phyloP scores from a whole-genome alignment of 805 yeast species.

The Jamesozyma rosinii region DNA sequence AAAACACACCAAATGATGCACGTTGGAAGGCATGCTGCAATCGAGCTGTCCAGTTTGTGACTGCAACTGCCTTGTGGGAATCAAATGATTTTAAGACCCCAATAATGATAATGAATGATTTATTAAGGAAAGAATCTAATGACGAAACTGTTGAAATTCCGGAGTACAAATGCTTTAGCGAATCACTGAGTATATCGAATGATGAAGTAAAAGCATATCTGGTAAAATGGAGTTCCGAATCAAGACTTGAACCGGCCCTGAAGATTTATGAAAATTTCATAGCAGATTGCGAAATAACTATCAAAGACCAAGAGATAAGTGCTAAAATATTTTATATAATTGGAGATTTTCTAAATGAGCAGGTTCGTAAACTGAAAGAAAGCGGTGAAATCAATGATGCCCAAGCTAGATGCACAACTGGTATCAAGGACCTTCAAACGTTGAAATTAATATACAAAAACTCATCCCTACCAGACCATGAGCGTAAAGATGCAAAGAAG shows the following conservation, averaged over 20 bases:
- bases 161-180: not conserved
- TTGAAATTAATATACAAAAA: conserved; percentile 38
- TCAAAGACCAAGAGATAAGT: conserved; percentile 20
- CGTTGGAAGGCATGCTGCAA: conserved; percentile 5
- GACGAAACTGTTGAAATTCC: conserved; percentile 6
- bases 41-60: conserved; percentile 25
- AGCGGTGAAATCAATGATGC: conserved; percentile 38
- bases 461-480: conserved; percentile 35
- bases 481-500: conserved; percentile 43
- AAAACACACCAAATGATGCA: not conserved
- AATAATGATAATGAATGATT: conserved; percentile 37
- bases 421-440: conserved; percentile 41
- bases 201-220: conserved; percentile 33
- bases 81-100: conserved; percentile 50
- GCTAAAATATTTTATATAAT: conserved; percentile 47
- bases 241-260: conserved; percentile 58
- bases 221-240: conserved; percentile 62
- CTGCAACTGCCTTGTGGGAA: conserved; percentile 59
- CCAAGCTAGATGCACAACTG: conserved; percentile 34
- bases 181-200: conserved; percentile 11
- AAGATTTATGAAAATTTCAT: conserved; percentile 51
- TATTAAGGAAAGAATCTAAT: conserved; percentile 8
- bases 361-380: conserved; percentile 39
- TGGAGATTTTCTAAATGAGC: conserved; percentile 68
- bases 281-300: conserved; percentile 24